phyloP scores from a whole-genome alignment of 2,329 filamentous ascomycete species.

The Cyclaneusma minus region DNA sequence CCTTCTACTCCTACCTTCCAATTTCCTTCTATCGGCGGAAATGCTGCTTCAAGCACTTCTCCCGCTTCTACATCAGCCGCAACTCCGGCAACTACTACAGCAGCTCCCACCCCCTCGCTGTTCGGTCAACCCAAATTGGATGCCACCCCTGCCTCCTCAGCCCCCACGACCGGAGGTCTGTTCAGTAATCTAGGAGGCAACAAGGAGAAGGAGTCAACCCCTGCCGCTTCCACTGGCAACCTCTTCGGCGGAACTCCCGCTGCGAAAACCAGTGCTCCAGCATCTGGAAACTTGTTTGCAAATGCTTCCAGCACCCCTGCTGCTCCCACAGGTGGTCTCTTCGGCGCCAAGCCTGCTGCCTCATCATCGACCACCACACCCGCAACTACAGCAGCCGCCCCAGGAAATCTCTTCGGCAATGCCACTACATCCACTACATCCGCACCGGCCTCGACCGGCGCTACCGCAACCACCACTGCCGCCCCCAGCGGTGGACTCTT shows the following conservation, averaged over 20 bases:
- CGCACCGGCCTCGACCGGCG: conserved; percentile 11
- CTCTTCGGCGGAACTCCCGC: conserved; percentile 3
- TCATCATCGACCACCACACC: conserved; percentile 3
- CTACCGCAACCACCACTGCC: conserved; percentile 6
- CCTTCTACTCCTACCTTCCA: too few relatives aligned
- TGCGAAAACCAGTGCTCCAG: conserved; percentile 5
- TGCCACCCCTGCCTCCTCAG: neutral
- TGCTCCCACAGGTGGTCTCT: conserved; percentile 11
- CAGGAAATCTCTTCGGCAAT: conserved; percentile 17
- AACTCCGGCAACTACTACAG: conserved; percentile 5
- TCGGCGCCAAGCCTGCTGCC: conserved; percentile 12
- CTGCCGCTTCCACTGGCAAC: neutral
- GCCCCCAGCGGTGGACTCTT: conserved; percentile 5
- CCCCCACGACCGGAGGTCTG: neutral
- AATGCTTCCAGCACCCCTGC: conserved; percentile 16
- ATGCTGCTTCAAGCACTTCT: conserved; percentile 3
- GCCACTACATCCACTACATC: conserved; percentile 14
- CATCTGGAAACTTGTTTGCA: conserved; percentile 6
- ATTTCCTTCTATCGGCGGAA: too few relatives aligned
- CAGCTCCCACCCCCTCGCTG: conserved; percentile 1
- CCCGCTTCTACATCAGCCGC: conserved; percentile 2
- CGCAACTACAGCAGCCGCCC: conserved; percentile 1
- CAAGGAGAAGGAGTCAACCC: neutral
- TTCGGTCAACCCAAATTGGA: too few relatives aligned
- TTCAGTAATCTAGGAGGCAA: too few relatives aligned